Conservation (phyloP, 495 filamentous ascomycete species). For the Penicillium angulare region DNA sequence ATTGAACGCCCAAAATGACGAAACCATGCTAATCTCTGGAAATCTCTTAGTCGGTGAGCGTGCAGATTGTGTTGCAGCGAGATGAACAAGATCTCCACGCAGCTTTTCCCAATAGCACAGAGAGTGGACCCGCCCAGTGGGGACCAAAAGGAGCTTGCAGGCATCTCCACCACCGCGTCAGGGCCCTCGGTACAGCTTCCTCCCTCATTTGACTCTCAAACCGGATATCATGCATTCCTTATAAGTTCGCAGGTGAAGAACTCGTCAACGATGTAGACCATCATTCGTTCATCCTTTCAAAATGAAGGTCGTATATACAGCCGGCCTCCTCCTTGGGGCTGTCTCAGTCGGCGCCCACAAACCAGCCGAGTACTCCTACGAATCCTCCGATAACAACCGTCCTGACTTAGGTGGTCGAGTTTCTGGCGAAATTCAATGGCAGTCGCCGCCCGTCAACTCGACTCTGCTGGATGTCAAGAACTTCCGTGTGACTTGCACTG, state of each 20-base stretch:
- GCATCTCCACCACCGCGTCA: neutral
- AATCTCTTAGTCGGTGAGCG: neutral
- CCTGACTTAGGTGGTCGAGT: neutral
- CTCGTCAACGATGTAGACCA: neutral
- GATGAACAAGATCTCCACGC: neutral
- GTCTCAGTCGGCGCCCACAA: constrained; percentile 3
- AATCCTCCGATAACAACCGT: neutral
- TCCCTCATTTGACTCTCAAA: neutral
- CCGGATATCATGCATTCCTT: neutral
- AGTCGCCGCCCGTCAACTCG: neutral
- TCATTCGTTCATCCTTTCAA: neutral
- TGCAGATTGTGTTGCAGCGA: neutral
- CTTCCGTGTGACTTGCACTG: constrained; percentile 9
- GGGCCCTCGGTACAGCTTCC: neutral
- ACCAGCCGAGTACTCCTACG: constrained; percentile 1
- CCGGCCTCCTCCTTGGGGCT: constrained; percentile 7
- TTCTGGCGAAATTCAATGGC: constrained; percentile 3
- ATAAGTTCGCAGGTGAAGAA: constrained; percentile 1
- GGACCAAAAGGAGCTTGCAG: neutral
- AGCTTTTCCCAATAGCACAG: neutral
- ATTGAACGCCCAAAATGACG: neutral
- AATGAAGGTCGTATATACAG: constrained; percentile 3
- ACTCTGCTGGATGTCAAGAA: neutral
- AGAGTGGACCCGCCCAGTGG: neutral
- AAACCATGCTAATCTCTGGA: neutral